A percentile compares a stretch with the other conserved stretches of the same genome.
phyloP scores from a whole-genome alignment of 139 green algal species.

The Tetratostichococcus sp. region DNA sequence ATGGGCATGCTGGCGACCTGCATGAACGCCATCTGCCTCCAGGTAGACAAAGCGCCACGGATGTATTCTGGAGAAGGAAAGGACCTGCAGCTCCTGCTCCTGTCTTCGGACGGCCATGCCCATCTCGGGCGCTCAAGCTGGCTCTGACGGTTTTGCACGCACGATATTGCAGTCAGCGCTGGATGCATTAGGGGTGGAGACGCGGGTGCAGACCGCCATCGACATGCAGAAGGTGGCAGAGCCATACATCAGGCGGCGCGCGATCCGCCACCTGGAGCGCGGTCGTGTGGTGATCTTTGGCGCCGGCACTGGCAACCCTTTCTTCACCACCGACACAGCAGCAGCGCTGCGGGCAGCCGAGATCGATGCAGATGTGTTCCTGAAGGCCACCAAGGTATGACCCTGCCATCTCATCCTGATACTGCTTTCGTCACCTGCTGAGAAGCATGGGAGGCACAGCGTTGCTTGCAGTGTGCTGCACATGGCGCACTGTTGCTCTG shows the following conservation, averaged over 20 bases:
- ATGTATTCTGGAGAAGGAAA: no score
- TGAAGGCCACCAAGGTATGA: slow-evolving; percentile 93
- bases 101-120: no score
- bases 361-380: slow-evolving; percentile 84
- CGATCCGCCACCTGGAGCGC: slow-evolving; percentile 91
- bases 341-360: slow-evolving; percentile 93
- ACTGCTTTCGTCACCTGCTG: no score
- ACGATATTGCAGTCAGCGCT: slow-evolving; percentile 49
- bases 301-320: slow-evolving; percentile 93
- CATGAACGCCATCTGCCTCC: slow-evolving; percentile 95
- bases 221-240: slow-evolving; percentile 95
- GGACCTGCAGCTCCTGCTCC: no score
- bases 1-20: slow-evolving; percentile 94
- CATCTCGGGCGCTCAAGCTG: no score
- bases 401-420: no score
- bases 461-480: no score
- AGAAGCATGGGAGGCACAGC: no score
- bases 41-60: no score
- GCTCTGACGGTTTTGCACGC: no score
- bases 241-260: slow-evolving; percentile 92
- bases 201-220: slow-evolving; percentile 90
- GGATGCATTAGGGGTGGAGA: slow-evolving; percentile 61
- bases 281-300: slow-evolving; percentile 96
- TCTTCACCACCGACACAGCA: slow-evolving; percentile 98
- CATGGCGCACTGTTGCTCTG: no score